Evolutionary conservation across 345 rosid species (phyloP).

Genomic region (Eucalyptus microcorys): DNA sequence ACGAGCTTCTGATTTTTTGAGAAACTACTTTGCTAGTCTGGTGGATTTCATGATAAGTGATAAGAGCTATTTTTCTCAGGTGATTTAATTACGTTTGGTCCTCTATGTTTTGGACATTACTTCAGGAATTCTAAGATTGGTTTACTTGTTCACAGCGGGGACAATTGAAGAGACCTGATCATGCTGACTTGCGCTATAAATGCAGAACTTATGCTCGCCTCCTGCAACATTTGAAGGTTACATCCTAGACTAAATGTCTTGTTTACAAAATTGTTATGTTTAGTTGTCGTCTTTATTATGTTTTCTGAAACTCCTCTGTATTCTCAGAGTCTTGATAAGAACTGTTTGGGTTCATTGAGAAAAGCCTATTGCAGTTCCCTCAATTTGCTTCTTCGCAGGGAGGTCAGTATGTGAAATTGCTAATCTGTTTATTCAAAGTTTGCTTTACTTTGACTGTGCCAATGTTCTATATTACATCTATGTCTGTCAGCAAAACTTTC

Average conservation of each 20-base stretch:
- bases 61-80: conserved; percentile 99
- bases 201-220: conserved; percentile 99
- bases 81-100: conserved; percentile 3
- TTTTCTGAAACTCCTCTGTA: conserved; percentile 2
- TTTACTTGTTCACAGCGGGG: conserved; percentile 55
- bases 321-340: conserved; percentile 83
- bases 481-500: not conserved
- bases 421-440: not conserved
- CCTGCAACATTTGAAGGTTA: conserved; percentile 90
- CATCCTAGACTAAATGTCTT: not conserved
- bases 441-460: not conserved
- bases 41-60: conserved; percentile 99
- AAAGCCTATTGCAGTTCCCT: conserved; percentile 97
- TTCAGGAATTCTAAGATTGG: not conserved
- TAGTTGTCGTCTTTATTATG: not conserved
- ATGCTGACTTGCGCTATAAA: conserved; percentile 96
- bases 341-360: conserved; percentile 78
- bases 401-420: conserved; percentile 40
- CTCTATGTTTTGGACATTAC: not conserved
- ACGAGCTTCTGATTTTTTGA: conserved; percentile 93
- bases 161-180: conserved; percentile 98
- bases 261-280: not conserved
- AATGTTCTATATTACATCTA: not conserved
- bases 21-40: conserved; percentile 92
- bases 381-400: conserved; percentile 96